A percentile compares a stretch with the other conserved stretches of the same genome.
These are phyloP conservation scores for Harringtonia aguacate DNA, from an alignment of 2,329 filamentous ascomycete species.

Conservation along the genomic window DNA sequence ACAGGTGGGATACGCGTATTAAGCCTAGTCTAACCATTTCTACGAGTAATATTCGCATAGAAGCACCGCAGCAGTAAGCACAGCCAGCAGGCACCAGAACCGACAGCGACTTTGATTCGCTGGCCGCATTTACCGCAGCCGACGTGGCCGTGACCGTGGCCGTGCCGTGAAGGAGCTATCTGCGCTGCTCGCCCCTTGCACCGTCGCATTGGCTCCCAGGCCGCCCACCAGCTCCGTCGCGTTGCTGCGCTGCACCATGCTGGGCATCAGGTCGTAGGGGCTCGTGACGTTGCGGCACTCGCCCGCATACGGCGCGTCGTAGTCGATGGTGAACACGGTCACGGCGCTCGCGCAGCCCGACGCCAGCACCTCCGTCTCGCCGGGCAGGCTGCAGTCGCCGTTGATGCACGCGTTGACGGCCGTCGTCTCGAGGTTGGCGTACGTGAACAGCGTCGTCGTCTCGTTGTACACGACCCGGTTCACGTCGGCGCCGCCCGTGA, in stretches of 20 bases:
- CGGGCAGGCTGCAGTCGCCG: constrained; percentile 9
- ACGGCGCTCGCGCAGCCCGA: constrained; percentile 12
- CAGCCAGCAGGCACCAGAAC: background rate
- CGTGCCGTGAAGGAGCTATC: background rate
- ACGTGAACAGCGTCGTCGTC: constrained; percentile 11
- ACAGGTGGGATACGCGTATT: no score
- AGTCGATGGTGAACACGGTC: constrained; percentile 13
- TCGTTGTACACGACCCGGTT: constrained; percentile 10
- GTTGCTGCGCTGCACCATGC: constrained; percentile 7
- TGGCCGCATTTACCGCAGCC: no score
- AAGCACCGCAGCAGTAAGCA: no score
- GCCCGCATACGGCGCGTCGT: constrained; percentile 6
- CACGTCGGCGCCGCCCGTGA: constrained; percentile 5
- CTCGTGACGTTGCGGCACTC: background rate
- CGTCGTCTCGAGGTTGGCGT: constrained; percentile 2
- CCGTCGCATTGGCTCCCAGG: constrained; percentile 7
- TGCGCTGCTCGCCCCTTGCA: background rate
- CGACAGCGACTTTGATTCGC: no score
- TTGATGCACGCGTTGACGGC: constrained; percentile 9
- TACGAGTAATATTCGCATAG: no score
- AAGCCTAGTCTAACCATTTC: no score
- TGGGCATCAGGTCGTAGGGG: constrained; percentile 6
- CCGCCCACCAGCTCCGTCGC: constrained; percentile 6
- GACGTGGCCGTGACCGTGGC: background rate
- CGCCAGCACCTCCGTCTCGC: constrained; percentile 6